A percentile compares a stretch with the other conserved stretches of the same genome.
These are phyloP conservation scores for Epichloe aotearoae DNA, from an alignment of 2,329 filamentous ascomycete species.

Conservation along the genomic window DNA sequence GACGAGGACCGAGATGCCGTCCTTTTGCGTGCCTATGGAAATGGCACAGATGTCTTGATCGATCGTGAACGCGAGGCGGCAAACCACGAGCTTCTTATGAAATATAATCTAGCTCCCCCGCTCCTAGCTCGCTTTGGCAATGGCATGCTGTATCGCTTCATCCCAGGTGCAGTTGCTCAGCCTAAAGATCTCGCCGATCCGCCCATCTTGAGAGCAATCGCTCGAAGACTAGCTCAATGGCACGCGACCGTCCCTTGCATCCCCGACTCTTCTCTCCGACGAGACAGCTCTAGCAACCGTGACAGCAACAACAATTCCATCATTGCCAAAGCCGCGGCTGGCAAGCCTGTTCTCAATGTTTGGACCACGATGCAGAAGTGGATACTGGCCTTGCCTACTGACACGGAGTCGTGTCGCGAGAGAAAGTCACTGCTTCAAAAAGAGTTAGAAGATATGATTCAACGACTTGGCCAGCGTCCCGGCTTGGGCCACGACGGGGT, in stretches of 20 bases:
- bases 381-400: slow-evolving; percentile 71
- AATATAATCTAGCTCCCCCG: slow-evolving; percentile 68
- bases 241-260: slow-evolving; percentile 61
- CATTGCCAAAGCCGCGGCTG: slow-evolving; percentile 42
- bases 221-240: slow-evolving; percentile 79
- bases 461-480: slow-evolving; percentile 59
- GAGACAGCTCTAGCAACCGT: slow-evolving; percentile 25
- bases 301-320: slow-evolving; percentile 23
- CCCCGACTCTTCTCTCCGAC: slow-evolving; percentile 16
- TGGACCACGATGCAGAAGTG: slow-evolving; percentile 97
- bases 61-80: slow-evolving; percentile 76
- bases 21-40: slow-evolving; percentile 90
- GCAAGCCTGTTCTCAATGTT: slow-evolving; percentile 67
- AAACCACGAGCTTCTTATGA: slow-evolving; percentile 77
- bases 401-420: slow-evolving; percentile 53
- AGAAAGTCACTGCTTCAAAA: slow-evolving; percentile 56
- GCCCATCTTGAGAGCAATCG: slow-evolving; percentile 69
- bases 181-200: slow-evolving; percentile 68
- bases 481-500: slow-evolving; percentile 66
- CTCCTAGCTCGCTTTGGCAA: slow-evolving; percentile 90
- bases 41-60: slow-evolving; percentile 88
- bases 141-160: slow-evolving; percentile 87
- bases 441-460: slow-evolving; percentile 59
- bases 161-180: slow-evolving; percentile 66
- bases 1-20: slow-evolving; percentile 75